A percentile compares a stretch with the other conserved stretches of the same genome.
Evolutionary conservation across 129 eudicot species (phyloP).

Genomic region (Gnaphalium uliginosum): DNA sequence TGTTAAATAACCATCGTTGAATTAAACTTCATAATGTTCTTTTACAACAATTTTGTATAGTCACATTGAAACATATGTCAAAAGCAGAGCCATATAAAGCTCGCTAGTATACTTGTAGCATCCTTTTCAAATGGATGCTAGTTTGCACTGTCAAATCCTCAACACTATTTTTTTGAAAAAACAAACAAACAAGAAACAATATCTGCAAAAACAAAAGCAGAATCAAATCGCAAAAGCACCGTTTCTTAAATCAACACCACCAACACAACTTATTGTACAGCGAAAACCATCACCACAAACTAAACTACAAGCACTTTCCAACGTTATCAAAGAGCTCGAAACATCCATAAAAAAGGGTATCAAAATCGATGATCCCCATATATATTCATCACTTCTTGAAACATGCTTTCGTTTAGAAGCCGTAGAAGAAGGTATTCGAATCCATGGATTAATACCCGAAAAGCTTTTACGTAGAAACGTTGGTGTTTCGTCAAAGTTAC

Average conservation of each 20-base stretch:
- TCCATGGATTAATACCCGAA: slow-evolving; percentile 60
- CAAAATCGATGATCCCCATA: slow-evolving; percentile 53
- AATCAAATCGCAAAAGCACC: slow-evolving; percentile 26
- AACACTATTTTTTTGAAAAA: slow-evolving; percentile 15
- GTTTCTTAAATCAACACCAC: slow-evolving; percentile 45
- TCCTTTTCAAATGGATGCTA: slow-evolving; percentile 15
- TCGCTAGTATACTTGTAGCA: too few species aligned
- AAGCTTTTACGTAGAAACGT: slow-evolving; percentile 55
- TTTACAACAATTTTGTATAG: too few species aligned
- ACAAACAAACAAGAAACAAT: slow-evolving; percentile 25
- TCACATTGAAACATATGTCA: too few species aligned
- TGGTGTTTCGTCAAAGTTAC: slow-evolving; percentile 73
- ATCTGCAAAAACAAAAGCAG: slow-evolving; percentile 33
- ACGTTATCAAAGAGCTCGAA: slow-evolving; percentile 60
- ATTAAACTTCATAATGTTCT: too few species aligned
- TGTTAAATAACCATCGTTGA: too few species aligned
- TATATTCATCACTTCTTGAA: slow-evolving; percentile 71
- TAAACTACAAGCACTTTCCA: slow-evolving; percentile 63
- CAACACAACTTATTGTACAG: slow-evolving; percentile 45
- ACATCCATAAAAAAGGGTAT: slow-evolving; percentile 52
- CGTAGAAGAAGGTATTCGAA: slow-evolving; percentile 47
- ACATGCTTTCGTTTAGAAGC: slow-evolving; percentile 63
- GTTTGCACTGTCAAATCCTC: slow-evolving; percentile 25
- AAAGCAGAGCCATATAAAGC: too few species aligned
- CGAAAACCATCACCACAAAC: slow-evolving; percentile 39